Conservation (phyloP, 305 asterid species). For the Rubia peregrina region DNA sequence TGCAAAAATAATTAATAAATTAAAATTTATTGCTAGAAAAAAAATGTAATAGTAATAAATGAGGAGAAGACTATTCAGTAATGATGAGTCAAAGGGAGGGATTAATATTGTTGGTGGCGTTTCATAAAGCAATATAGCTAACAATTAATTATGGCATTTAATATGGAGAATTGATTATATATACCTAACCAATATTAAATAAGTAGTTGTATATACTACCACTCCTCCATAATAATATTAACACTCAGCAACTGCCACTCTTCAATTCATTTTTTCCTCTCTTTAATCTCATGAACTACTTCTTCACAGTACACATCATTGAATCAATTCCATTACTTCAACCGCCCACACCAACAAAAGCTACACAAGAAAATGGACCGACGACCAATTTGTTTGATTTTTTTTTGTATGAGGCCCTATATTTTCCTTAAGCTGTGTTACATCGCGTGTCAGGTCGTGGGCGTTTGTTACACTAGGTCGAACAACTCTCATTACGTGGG, state of each 20-base stretch:
- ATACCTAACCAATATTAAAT: conserved; percentile 24
- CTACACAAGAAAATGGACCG: too few species aligned
- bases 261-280: neutral
- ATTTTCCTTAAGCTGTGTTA: too few species aligned
- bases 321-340: neutral
- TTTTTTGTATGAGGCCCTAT: too few species aligned
- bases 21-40: neutral
- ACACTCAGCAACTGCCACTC: conserved; percentile 16
- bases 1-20: too few species aligned
- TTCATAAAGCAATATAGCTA: conserved; percentile 5
- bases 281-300: conserved; percentile 13
- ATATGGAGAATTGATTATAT: conserved; percentile 19
- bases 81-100: conserved; percentile 4
- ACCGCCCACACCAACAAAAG: neutral
- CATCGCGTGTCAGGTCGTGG: too few species aligned
- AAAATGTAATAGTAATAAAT: conserved; percentile 2
- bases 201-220: conserved; percentile 2
- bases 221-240: neutral
- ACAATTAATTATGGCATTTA: conserved; percentile 23
- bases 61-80: conserved; percentile 9
- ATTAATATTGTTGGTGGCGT: conserved; percentile 10
- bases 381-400: too few species aligned
- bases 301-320: neutral
- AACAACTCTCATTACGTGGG: too few species aligned
- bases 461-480: too few species aligned